Conservation (phyloP, 1,284 basidiomycete species). For the Agroathelia rolfsii region DNA sequence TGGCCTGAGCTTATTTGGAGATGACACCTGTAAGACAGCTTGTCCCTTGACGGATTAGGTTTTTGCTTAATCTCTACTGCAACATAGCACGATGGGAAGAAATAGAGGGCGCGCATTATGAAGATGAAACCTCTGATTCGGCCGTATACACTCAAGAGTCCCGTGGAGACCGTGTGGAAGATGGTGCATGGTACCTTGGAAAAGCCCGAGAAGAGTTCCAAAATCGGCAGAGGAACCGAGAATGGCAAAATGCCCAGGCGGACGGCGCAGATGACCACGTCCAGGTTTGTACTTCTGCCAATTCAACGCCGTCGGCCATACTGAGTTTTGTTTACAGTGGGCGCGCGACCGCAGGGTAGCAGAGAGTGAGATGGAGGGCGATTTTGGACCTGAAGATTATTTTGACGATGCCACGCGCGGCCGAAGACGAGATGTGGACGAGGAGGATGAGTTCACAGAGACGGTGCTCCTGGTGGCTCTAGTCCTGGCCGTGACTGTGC, state of each 20-base stretch:
- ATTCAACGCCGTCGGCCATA: slow-evolving; percentile 2
- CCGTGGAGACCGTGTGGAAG: slow-evolving; percentile 32
- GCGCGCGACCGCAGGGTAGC: slow-evolving; percentile 62
- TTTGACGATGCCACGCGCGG: slow-evolving; percentile 59
- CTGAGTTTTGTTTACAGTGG: slow-evolving; percentile 39
- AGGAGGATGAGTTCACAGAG: slow-evolving; percentile 57
- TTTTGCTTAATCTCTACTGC: too few relatives aligned
- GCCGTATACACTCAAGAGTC: slow-evolving; percentile 15
- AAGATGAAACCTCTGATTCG: neutral
- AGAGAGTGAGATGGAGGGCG: slow-evolving; percentile 60
- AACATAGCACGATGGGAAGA: too few relatives aligned
- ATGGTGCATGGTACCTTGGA: slow-evolving; percentile 67
- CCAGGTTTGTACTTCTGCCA: slow-evolving; percentile 32
- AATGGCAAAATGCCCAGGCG: slow-evolving; percentile 25
- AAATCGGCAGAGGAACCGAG: slow-evolving; percentile 36
- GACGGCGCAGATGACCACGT: slow-evolving; percentile 61
- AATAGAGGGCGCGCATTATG: neutral
- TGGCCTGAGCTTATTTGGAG: slow-evolving; percentile 44
- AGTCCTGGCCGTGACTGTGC: slow-evolving; percentile 52
- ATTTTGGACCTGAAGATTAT: slow-evolving; percentile 73
- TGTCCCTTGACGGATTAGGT: too few relatives aligned
- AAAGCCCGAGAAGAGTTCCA: slow-evolving; percentile 69
- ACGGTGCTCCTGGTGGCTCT: slow-evolving; percentile 61
- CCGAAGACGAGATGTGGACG: slow-evolving; percentile 46
- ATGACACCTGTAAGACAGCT: slow-evolving; percentile 31